Conservation (phyloP, 441 rosid species). For the Gossypium trilobum region DNA sequence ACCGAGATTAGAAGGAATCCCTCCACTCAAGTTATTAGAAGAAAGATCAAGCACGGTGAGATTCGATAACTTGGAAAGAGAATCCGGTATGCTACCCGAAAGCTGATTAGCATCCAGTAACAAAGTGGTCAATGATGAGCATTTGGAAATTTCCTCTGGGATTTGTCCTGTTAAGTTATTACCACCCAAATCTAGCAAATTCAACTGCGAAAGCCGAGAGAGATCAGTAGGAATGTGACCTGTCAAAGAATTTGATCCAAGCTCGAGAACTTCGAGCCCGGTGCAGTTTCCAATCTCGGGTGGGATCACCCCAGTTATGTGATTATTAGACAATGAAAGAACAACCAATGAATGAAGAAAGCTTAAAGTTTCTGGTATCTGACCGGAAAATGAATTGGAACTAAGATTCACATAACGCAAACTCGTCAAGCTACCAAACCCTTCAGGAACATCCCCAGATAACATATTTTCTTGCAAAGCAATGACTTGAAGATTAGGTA, state of each 20-base stretch:
- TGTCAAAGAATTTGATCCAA: slow-evolving; percentile 46
- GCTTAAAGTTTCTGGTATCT: slow-evolving; percentile 63
- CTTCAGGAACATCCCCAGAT: slow-evolving; percentile 71
- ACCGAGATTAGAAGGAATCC: slow-evolving; percentile 53
- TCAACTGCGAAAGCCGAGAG: slow-evolving; percentile 45
- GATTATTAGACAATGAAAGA: slow-evolving; percentile 66
- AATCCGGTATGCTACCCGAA: slow-evolving; percentile 54
- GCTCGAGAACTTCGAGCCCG: slow-evolving; percentile 65
- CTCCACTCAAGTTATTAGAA: slow-evolving; percentile 62
- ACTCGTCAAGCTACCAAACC: slow-evolving; percentile 78
- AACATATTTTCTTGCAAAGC: slow-evolving; percentile 74
- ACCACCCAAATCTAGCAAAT: slow-evolving; percentile 54
- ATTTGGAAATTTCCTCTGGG: slow-evolving; percentile 43
- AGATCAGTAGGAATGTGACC: slow-evolving; percentile 69
- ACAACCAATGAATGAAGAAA: slow-evolving; percentile 56
- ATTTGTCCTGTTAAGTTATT: slow-evolving; percentile 69
- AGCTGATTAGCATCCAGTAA: slow-evolving; percentile 54
- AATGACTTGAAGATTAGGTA: slow-evolving; percentile 76
- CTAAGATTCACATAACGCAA: slow-evolving; percentile 62
- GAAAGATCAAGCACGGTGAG: slow-evolving; percentile 65
- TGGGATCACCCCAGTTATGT: slow-evolving; percentile 58
- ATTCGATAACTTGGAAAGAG: slow-evolving; percentile 48
- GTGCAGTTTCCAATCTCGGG: slow-evolving; percentile 81
- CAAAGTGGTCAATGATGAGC: slow-evolving; percentile 46
- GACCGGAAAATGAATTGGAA: slow-evolving; percentile 58